Evolutionary conservation across 306 rosid species (phyloP), one percentile per base, ranked within the genome.

Genomic region (Hylodesmum podocarpum): DNA sequence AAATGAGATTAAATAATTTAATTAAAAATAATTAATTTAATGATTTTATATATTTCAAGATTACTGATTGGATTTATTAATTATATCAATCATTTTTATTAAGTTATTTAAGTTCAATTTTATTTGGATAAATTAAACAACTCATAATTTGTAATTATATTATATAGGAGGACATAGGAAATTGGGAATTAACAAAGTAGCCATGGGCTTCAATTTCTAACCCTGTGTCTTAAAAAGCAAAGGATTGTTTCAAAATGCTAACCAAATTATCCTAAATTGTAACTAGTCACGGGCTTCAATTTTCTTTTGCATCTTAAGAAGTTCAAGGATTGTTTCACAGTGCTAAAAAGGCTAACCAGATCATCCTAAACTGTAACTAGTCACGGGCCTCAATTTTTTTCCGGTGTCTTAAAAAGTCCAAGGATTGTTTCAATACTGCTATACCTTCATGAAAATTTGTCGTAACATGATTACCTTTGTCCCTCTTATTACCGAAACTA

Each of bases 111-210:
- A n/a, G n/a, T n/a, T n/a, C n/a, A n/a, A n/a, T n/a, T n/a, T n/a
- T n/a, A n/a, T n/a, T n/a, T n/a, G n/a, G n/a, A n/a, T n/a, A n/a
- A n/a, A n/a, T n/a, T n/a, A n/a, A n/a, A n/a, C n/a, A n/a, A n/a
- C n/a, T n/a, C n/a, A n/a, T n/a, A n/a, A n/a, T n/a, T n/a, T n/a
- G n/a, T n/a, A n/a, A n/a, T n/a, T n/a, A n/a, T n/a, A 43, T 44
- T 31, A 57, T 19, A 13, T 55, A 46, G 6, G 68, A 53, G 54
- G 33, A 39, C 65, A 61, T 8, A 8, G 11, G 55, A 67, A 33
- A 34, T 24, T 40, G 58, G 47, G 68, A 70, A 59, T 61, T 24
- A 71, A 82, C 29, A 19, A 34, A 73, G 70, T 59, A 39, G 66
- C n/a, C n/a, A n/a, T n/a, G n/a, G n/a, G n/a, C n/a, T n/a, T n/a